Evolutionary conservation across 495 filamentous ascomycete genomes (phyloP), one percentile per base, ranked within the genome.

Genomic region (Pyronema omphalodes): DNA sequence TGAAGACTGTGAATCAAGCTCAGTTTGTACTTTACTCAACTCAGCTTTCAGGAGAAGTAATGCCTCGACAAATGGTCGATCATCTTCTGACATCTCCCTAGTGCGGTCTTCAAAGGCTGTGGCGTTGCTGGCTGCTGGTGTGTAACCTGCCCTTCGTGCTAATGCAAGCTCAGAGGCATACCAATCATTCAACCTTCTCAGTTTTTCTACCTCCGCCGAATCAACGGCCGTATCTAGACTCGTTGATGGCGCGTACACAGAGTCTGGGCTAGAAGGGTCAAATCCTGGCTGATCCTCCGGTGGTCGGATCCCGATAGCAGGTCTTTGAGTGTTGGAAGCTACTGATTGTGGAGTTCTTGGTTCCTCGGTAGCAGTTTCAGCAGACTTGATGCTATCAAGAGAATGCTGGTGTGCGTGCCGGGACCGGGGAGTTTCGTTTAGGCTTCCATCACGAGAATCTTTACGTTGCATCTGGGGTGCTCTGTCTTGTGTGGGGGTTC

Each of bases 91-190:
- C 0, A 78, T 77, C 53, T 94, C 86, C 3, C 77, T 73, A 7
- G 74, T 75, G 48, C 80, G 77, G 54, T 84, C 79, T 55, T 96
- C 88, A 41, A 94, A 70, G 0, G 77, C 73, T 19, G 86, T 81
- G 60, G 74, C 86, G 44, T 79, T 75, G 9, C 84, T 79, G 1
- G 81, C 66, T 59, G 78, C 86, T 11, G 84, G 78, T 7, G 76
- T 73, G 63, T 95, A 96, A 7, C 91, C 91, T 8, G 83, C 79
- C 67, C 93, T 88, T 45, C 81, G 78, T 3, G 91, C 91, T 53
- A 96, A 68, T 12, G 91, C 85, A 33, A 99, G 70, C 67, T 99
- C 91, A 1, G 89, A 94, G 6, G 87, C 87, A 68, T 91, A 95
- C 91, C 91, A 99, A 1, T 89, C 88, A 66, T 94, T 96, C 19